Percentiles rank a stretch among this genome's conserved stretches.
Evolutionary conservation across 192 early-diverging fungal species (phyloP).

Genomic region (Backusella westeae): DNA sequence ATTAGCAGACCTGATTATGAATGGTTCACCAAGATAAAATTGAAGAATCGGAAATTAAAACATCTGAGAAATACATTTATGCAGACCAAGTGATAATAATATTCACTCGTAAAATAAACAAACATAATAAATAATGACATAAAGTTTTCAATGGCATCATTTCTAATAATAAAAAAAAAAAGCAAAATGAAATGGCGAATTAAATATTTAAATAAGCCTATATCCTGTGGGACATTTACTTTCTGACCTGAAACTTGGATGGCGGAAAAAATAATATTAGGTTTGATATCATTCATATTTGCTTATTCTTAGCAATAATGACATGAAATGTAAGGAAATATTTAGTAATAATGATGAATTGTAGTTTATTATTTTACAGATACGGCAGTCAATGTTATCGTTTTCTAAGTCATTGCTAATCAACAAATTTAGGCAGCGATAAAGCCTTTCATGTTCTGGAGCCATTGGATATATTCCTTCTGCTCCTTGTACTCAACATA

Average conservation of each 20-base stretch:
- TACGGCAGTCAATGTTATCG: not conserved
- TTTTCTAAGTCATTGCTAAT: not conserved
- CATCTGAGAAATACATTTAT: not conserved
- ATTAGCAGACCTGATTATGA: not conserved
- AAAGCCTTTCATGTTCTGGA: constrained; percentile 77
- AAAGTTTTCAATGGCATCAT: not conserved
- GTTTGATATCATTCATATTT: not conserved
- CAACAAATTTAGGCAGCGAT: constrained; percentile 47
- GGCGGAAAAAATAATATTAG: not conserved
- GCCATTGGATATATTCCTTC: constrained; percentile 87
- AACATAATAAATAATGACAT: not conserved
- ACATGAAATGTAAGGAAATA: not conserved
- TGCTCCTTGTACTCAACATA: constrained; percentile 96
- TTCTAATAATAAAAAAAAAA: not conserved
- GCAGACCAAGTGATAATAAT: not conserved
- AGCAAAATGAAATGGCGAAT: not conserved
- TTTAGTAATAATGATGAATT: not conserved
- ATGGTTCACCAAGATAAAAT: not conserved
- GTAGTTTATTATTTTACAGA: constrained; percentile 12
- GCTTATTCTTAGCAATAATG: not conserved
- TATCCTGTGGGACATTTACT: not conserved
- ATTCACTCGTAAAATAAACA: not conserved
- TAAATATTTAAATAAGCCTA: not conserved
- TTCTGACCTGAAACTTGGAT: not conserved
- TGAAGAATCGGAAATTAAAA: not conserved